A percentile compares a stretch with the other conserved stretches of the same genome.
These are phyloP conservation scores for Sphagnurus paluster DNA, from an alignment of 1,284 basidiomycete species.

Conservation along the genomic window DNA sequence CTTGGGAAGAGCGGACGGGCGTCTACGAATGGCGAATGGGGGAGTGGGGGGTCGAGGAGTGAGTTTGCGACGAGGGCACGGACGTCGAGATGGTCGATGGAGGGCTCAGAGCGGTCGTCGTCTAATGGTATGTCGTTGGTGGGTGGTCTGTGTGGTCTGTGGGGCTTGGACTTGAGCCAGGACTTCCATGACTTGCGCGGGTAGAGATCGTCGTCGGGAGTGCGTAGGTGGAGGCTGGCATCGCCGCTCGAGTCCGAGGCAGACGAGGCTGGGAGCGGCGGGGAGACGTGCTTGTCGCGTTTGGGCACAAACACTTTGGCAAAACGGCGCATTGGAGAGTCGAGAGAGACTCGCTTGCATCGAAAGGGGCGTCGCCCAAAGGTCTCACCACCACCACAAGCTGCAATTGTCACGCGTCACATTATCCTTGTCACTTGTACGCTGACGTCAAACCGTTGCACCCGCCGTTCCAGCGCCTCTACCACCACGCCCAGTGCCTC, in stretches of 20 bases:
- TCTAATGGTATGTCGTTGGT: conserved; percentile 14
- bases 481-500: conserved; percentile 53
- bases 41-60: conserved; percentile 21
- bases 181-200: conserved; percentile 49
- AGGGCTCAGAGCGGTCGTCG: conserved; percentile 20
- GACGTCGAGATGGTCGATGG: conserved; percentile 9
- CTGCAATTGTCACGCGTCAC: conserved; percentile 12
- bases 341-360: not conserved
- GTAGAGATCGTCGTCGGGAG: conserved; percentile 56
- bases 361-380: conserved; percentile 10
- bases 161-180: conserved; percentile 48
- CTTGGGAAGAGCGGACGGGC: conserved; percentile 56
- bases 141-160: conserved; percentile 9
- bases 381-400: conserved; percentile 3
- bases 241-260: conserved; percentile 64
- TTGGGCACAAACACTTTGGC: conserved; percentile 52
- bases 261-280: conserved; percentile 40
- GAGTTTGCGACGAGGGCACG: conserved; percentile 39
- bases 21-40: conserved; percentile 46
- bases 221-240: conserved; percentile 54
- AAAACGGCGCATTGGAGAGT: conserved; percentile 39
- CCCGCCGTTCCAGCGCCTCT: conserved; percentile 59
- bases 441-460: conserved; percentile 37
- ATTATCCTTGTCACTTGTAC: conserved; percentile 4
- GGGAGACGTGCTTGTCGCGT: conserved; percentile 48